These are phyloP conservation scores for Graphiopsis chlorocephala DNA, from an alignment of 2,329 filamentous ascomycete species.

Conservation along the genomic window DNA sequence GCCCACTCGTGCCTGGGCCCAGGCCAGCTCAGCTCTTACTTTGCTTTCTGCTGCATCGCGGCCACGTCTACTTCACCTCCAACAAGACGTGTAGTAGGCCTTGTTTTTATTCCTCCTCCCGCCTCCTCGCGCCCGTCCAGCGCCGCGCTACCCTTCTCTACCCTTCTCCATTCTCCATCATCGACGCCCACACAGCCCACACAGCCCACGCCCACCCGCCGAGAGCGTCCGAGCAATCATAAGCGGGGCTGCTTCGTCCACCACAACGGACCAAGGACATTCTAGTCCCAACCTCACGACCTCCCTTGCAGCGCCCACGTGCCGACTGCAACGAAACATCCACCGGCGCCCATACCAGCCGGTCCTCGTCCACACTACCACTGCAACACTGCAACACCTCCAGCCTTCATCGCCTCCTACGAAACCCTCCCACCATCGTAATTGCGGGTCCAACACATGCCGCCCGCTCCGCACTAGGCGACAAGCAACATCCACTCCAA, in stretches of 20 bases:
- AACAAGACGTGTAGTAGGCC: background rate
- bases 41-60: background rate
- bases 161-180: too few species aligned
- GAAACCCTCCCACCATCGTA: slow-evolving; percentile 2
- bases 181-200: background rate
- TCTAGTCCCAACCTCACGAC: slow-evolving; percentile 1
- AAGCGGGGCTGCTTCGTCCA: slow-evolving; percentile 1
- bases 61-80: background rate
- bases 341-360: slow-evolving; percentile 6
- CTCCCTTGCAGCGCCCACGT: slow-evolving; percentile 18
- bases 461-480: slow-evolving; percentile 16
- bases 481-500: slow-evolving; percentile 8
- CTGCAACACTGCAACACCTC: background rate
- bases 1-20: background rate
- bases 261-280: background rate
- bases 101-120: background rate
- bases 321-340: background rate
- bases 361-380: background rate
- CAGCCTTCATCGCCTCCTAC: background rate
- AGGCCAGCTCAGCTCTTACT: background rate
- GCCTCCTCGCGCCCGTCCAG: background rate
- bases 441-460: slow-evolving; percentile 15
- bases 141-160: background rate
- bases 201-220: background rate
- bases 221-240: background rate